Conservation (phyloP, 2,329 filamentous ascomycete genomes). For the Alternaria brassicae region DNA sequence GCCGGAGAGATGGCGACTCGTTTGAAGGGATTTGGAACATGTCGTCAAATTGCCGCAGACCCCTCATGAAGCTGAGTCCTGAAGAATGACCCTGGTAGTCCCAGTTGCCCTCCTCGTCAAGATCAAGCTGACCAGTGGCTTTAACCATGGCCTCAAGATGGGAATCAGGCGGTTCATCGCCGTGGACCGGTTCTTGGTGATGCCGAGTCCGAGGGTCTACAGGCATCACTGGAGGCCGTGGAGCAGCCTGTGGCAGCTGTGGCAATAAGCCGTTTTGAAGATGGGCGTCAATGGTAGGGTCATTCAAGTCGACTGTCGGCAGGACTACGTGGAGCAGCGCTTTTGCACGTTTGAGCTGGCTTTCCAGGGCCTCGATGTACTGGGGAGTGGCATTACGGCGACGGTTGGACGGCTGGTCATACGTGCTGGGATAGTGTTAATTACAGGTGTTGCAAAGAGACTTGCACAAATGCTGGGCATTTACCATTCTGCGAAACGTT, state of each 20-base stretch:
- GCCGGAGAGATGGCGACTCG: conserved; percentile 64
- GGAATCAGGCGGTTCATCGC: conserved; percentile 60
- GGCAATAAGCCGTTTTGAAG: conserved; percentile 70
- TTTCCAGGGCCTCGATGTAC: conserved; percentile 89
- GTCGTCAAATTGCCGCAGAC: conserved; percentile 86
- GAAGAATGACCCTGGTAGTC: conserved; percentile 96
- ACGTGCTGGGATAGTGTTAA: conserved; percentile 61
- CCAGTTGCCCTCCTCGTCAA: conserved; percentile 90
- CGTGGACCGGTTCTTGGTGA: conserved; percentile 24
- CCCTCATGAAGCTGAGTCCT: conserved; percentile 83
- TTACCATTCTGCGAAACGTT: conserved; percentile 68
- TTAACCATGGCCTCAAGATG: conserved; percentile 94
- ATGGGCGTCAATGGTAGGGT: conserved; percentile 80
- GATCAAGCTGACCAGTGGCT: conserved; percentile 85
- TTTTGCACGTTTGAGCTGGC: conserved; percentile 82
- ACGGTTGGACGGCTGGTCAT: conserved; percentile 92
- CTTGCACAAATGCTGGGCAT: not conserved
- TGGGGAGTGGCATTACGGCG: conserved; percentile 89
- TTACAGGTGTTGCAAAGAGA: not conserved
- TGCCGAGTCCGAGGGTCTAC: conserved; percentile 32
- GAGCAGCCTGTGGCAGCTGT: conserved; percentile 44
- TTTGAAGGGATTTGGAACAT: conserved; percentile 71
- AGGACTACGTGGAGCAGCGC: conserved; percentile 78
- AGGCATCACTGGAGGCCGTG: conserved; percentile 31
- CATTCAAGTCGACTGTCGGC: conserved; percentile 83